A percentile compares a stretch with the other conserved stretches of the same genome.
These are phyloP conservation scores for Scenedesmus sp. DNA, from an alignment of 163 green algal genomes.

Conservation along the genomic window DNA sequence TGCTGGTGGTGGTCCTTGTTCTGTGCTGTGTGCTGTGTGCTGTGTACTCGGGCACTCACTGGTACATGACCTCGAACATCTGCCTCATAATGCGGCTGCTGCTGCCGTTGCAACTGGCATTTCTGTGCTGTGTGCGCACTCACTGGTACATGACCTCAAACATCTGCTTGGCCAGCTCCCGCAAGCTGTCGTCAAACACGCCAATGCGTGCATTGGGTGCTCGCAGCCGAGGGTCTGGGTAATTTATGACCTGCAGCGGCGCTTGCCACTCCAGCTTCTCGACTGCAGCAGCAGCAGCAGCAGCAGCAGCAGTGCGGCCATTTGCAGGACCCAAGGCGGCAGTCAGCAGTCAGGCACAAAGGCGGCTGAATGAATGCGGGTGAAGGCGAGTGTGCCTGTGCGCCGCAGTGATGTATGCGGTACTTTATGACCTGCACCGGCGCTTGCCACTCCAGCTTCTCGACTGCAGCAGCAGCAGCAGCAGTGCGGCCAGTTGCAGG, in stretches of 20 bases:
- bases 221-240: constrained; percentile 92
- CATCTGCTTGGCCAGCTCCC: constrained; percentile 89
- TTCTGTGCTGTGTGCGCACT: constrained; percentile 36
- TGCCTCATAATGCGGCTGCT: constrained; percentile 55
- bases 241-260: constrained; percentile 87
- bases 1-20: too few species aligned
- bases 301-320: not conserved
- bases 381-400: too few species aligned
- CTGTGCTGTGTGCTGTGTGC: too few species aligned
- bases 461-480: constrained; percentile 16
- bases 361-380: too few species aligned
- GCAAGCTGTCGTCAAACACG: constrained; percentile 85
- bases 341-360: too few species aligned
- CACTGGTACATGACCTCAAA: constrained; percentile 97
- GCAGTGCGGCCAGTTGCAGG: too few species aligned
- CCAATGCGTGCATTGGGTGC: constrained; percentile 87
- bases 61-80: constrained; percentile 97
- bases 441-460: constrained; percentile 73
- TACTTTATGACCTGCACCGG: constrained; percentile 90
- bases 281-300: constrained; percentile 23
- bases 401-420: not conserved
- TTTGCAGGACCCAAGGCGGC: too few species aligned
- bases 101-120: not conserved
- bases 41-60: constrained; percentile 2
- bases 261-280: constrained; percentile 73